Evolutionary conservation across 805 yeast genomes (phyloP).

Genomic region (Torulaspora microellipsoides): DNA sequence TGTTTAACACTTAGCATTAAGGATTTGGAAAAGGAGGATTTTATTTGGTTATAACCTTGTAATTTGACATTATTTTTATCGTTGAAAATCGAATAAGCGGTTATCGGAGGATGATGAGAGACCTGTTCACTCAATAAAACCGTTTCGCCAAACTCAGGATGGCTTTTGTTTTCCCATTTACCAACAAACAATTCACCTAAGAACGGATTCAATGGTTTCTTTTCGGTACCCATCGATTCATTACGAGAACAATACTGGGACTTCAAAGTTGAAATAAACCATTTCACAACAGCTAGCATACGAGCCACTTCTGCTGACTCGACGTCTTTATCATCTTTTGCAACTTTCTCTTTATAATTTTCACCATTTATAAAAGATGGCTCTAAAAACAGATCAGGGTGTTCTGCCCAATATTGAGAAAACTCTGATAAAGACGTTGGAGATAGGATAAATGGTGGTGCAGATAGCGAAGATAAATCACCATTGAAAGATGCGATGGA

Average conservation of each 20-base stretch:
- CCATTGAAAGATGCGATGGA: slow-evolving; percentile 91
- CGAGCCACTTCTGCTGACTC: slow-evolving; percentile 46
- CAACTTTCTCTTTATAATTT: slow-evolving; percentile 17
- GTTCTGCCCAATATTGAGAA: slow-evolving; percentile 95
- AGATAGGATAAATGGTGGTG: slow-evolving; percentile 94
- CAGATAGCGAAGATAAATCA: slow-evolving; percentile 88
- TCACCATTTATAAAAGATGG: slow-evolving; percentile 46
- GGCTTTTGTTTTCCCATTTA: slow-evolving; percentile 63
- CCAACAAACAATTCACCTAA: slow-evolving; percentile 93
- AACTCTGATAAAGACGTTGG: slow-evolving; percentile 86
- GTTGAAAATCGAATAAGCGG: slow-evolving; percentile 84
- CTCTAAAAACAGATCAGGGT: slow-evolving; percentile 74
- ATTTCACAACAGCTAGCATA: slow-evolving; percentile 74
- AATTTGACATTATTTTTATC: slow-evolving; percentile 61
- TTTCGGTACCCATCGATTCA: slow-evolving; percentile 90
- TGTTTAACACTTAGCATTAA: slow-evolving; percentile 82
- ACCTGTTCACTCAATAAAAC: slow-evolving; percentile 85
- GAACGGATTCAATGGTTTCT: slow-evolving; percentile 95
- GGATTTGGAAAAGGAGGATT: slow-evolving; percentile 74
- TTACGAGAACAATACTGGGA: slow-evolving; percentile 92
- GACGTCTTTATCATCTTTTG: slow-evolving; percentile 36
- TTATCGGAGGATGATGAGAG: slow-evolving; percentile 94
- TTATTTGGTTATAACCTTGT: slow-evolving; percentile 88
- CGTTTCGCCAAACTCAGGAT: slow-evolving; percentile 65
- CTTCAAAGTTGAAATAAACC: slow-evolving; percentile 88